Percentiles rank a stretch among this genome's conserved stretches.
phyloP scores from a whole-genome alignment of 2,329 filamentous ascomycete genomes.

The Aureobasidium musti region DNA sequence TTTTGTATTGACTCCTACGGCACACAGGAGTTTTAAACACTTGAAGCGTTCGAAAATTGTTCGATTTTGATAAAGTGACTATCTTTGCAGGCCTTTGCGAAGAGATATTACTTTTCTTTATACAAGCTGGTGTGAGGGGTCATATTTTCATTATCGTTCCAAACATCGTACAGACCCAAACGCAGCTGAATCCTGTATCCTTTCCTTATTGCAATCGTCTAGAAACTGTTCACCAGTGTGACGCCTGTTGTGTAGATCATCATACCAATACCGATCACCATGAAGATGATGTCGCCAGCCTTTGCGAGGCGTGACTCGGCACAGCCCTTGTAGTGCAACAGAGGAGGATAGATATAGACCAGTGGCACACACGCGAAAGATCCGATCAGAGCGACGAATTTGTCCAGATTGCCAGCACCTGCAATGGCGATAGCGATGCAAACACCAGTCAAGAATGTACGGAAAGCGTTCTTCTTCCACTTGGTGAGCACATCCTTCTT shows the following conservation, averaged over 20 bases:
- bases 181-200: background rate
- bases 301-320: constrained; percentile 60
- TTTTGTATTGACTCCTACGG: background rate
- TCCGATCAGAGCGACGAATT: constrained; percentile 73
- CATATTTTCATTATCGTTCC: constrained; percentile 22
- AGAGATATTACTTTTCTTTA: background rate
- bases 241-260: constrained; percentile 72
- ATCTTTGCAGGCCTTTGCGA: background rate
- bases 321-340: constrained; percentile 67
- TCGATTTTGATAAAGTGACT: background rate
- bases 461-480: constrained; percentile 74
- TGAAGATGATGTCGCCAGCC: constrained; percentile 62
- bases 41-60: background rate
- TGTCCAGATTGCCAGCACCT: constrained; percentile 69
- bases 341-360: constrained; percentile 75
- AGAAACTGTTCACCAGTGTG: constrained; percentile 50
- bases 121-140: background rate
- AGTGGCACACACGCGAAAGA: constrained; percentile 73
- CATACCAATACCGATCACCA: constrained; percentile 63
- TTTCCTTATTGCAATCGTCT: background rate
- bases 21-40: background rate
- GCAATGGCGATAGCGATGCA: constrained; percentile 64
- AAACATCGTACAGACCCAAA: constrained; percentile 1
- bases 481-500: constrained; percentile 66
- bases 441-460: constrained; percentile 58